Evolutionary conservation across 495 filamentous ascomycete species (phyloP), one percentile per base, ranked within the genome.

Genomic region (Hyaloscypha variabilis): DNA sequence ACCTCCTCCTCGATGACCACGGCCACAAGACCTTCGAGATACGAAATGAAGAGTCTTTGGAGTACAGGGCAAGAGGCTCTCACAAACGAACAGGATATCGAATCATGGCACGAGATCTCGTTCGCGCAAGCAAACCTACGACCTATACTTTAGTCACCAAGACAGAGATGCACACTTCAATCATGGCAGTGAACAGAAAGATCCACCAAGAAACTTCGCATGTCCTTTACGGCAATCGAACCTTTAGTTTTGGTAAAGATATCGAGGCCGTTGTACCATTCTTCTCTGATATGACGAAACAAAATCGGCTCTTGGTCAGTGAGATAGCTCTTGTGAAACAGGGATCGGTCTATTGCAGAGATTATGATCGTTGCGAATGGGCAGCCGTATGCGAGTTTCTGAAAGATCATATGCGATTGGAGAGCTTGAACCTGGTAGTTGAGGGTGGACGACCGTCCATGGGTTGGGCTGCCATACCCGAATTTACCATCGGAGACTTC

Each of bases 231-330:
- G 72, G 72, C 17, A 65, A 67, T n/a, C 80, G 83, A 66, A 74
- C 72, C 3, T 85, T 87, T 71, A 76, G 78, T 65, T 86, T 87
- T 71, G 78, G 76, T 29, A 73, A 73, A 60, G 73, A 83, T 69
- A 72, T 87, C 67, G 85, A 85, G 68, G 78, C 83, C 49, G 76
- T 84, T 14, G 73, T 79, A n/a, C 82, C 83, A 8, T 87, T 87
- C 72, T 76, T 86, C 60, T 74, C 72, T 17, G 84, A 86, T 70
- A 76, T 85, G 21, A 81, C 80, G n/a, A 72, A 73, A 26, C 58
- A 56, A 14, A 76, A 78, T 25, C 79, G 79, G 54, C 60, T 66
- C 17, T 74, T 78, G 28, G 73, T 87, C 56, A 73, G 72, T 21
- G 69, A 73, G 39, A 74, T 87, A 29, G 71, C 74, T 17, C 42